Conservation (phyloP, 148 eudicot genomes). For the Fallopia convolvulus region DNA sequence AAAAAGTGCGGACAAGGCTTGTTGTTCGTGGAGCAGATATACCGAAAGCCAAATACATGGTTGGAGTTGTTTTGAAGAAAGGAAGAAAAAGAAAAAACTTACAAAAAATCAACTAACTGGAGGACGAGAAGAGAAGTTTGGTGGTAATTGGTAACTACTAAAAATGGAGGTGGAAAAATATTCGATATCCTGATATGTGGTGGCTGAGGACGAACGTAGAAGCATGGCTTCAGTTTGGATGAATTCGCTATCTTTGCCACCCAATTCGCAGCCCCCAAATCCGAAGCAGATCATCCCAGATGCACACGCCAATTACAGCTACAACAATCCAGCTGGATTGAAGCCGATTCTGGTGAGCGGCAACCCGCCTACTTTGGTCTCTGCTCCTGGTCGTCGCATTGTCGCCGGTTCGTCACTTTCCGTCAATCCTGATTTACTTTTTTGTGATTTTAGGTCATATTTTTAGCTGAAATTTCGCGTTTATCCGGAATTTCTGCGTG, state of each 20-base stretch:
- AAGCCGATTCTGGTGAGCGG: slow-evolving; percentile 67
- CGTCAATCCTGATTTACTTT: background rate
- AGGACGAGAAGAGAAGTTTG: background rate
- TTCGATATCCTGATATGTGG: background rate
- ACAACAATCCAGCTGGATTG: slow-evolving; percentile 7
- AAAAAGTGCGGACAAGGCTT: background rate
- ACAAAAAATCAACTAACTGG: background rate
- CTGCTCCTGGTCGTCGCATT: slow-evolving; percentile 82
- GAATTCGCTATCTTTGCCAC: slow-evolving; percentile 10
- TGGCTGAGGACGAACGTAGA: slow-evolving; percentile 7
- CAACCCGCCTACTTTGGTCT: slow-evolving; percentile 72
- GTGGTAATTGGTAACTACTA: background rate
- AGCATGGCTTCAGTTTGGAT: slow-evolving; percentile 13
- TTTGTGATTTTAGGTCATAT: background rate
- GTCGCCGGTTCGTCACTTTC: slow-evolving; percentile 51
- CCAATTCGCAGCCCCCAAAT: slow-evolving; percentile 7
- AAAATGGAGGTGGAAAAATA: background rate
- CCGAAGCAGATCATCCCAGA: background rate
- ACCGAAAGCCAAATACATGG: slow-evolving; percentile 10
- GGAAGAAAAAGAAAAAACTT: background rate
- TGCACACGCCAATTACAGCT: background rate
- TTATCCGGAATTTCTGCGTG: background rate
- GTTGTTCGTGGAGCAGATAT: slow-evolving; percentile 1
- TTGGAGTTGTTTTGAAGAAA: background rate
- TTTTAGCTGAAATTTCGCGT: background rate